Conservation (phyloP, 2,329 filamentous ascomycete species). For the Penicillium sp. region DNA sequence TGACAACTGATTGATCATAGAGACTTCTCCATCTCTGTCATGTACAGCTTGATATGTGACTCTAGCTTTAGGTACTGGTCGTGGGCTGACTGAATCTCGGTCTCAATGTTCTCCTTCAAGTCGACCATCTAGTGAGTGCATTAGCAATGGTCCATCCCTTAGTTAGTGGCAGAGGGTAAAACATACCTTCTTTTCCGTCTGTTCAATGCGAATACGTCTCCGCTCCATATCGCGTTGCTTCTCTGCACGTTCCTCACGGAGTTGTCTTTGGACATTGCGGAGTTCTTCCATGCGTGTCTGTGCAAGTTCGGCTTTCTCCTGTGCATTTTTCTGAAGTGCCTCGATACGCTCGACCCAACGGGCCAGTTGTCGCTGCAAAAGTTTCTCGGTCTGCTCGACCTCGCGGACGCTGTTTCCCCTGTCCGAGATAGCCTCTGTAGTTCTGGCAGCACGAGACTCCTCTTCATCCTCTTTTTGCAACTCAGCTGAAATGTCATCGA, state of each 20-base stretch:
- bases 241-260: conserved; percentile 80
- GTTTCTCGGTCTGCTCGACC: conserved; percentile 80
- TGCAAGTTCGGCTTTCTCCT: conserved; percentile 75
- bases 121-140: conserved; percentile 73
- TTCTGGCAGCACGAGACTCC: conserved; percentile 71
- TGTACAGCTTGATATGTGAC: conserved; percentile 93
- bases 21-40: conserved; percentile 97
- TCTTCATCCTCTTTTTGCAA: conserved; percentile 90
- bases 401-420: conserved; percentile 85
- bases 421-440: conserved; percentile 83
- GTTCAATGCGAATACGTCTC: conserved; percentile 87
- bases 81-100: conserved; percentile 82
- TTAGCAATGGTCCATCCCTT: conserved; percentile 18
- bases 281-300: conserved; percentile 90
- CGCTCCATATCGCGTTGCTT: conserved; percentile 92
- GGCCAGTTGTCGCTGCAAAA: conserved; percentile 77
- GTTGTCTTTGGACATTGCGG: conserved; percentile 70
- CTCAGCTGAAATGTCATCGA: conserved; percentile 83
- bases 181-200: conserved; percentile 94
- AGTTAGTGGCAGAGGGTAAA: not conserved
- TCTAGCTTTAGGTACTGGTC: conserved; percentile 98
- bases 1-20: conserved; percentile 45
- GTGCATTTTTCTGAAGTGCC: conserved; percentile 74
- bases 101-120: conserved; percentile 95
- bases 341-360: conserved; percentile 87